These are phyloP conservation scores for Ustilago shanxiensis DNA, from an alignment of 1,284 basidiomycete species.

Conservation along the genomic window DNA sequence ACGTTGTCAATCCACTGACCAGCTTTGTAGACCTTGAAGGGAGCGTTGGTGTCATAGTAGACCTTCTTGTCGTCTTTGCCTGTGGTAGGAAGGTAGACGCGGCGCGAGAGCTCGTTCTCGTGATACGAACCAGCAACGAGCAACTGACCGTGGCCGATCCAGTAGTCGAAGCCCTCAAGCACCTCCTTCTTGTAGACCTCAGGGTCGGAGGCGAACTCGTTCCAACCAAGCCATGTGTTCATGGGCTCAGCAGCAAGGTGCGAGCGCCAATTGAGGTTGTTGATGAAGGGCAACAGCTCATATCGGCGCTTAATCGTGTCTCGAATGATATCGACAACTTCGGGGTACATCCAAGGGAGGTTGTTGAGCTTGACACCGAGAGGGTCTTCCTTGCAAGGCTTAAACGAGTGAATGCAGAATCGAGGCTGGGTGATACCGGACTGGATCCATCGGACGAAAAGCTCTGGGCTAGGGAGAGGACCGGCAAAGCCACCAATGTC, in stretches of 20 bases:
- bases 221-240: slow-evolving; percentile 71
- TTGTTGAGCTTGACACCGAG: slow-evolving; percentile 70
- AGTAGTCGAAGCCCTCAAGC: slow-evolving; percentile 72
- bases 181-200: slow-evolving; percentile 69
- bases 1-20: slow-evolving; percentile 61
- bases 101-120: slow-evolving; percentile 66
- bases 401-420: slow-evolving; percentile 71
- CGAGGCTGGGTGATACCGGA: slow-evolving; percentile 66
- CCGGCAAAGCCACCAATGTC: slow-evolving; percentile 73
- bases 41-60: slow-evolving; percentile 48
- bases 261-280: slow-evolving; percentile 71
- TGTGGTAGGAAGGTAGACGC: slow-evolving; percentile 71
- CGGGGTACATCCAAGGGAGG: slow-evolving; percentile 73
- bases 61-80: slow-evolving; percentile 51
- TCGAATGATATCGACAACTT: slow-evolving; percentile 70
- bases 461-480: slow-evolving; percentile 70
- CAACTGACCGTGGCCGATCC: slow-evolving; percentile 71
- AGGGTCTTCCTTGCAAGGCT: slow-evolving; percentile 71
- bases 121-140: slow-evolving; percentile 70
- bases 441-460: slow-evolving; percentile 72
- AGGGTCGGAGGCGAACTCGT: slow-evolving; percentile 71
- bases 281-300: slow-evolving; percentile 70
- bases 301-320: slow-evolving; percentile 72
- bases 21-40: slow-evolving; percentile 25
- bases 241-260: slow-evolving; percentile 70